Conservation (phyloP, 768 basidiomycete species). For the Fomitopsis serialis region DNA sequence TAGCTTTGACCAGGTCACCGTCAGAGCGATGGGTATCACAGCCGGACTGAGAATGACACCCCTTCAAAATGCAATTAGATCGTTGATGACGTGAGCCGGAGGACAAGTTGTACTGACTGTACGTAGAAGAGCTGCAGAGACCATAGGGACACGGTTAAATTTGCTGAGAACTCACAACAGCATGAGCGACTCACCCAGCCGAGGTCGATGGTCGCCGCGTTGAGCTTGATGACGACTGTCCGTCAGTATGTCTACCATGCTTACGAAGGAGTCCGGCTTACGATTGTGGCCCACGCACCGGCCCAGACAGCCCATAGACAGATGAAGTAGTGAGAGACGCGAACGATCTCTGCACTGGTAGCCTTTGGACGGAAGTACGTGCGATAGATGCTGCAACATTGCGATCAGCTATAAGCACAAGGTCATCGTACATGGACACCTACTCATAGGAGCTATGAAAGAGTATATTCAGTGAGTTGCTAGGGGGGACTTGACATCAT, state of each 20-base stretch:
- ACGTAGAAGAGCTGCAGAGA: slow-evolving; percentile 39
- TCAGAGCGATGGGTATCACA: slow-evolving; percentile 44
- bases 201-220: slow-evolving; percentile 39
- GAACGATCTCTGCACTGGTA: slow-evolving; percentile 26
- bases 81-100: neutral
- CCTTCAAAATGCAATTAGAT: slow-evolving; percentile 28
- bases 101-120: slow-evolving; percentile 27
- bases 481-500: no score
- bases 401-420: neutral
- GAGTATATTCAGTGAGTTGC: no score
- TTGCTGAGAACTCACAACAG: no score
- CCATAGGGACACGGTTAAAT: no score
- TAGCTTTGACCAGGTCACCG: slow-evolving; percentile 42
- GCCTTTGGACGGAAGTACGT: slow-evolving; percentile 29
- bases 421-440: slow-evolving; percentile 7
- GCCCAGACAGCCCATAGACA: slow-evolving; percentile 33
- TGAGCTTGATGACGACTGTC: slow-evolving; percentile 25
- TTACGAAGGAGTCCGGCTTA: slow-evolving; percentile 7
- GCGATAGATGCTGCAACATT: slow-evolving; percentile 20
- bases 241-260: neutral
- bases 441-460: slow-evolving; percentile 41
- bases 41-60: slow-evolving; percentile 45
- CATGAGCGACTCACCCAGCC: slow-evolving; percentile 44
- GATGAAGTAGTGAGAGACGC: slow-evolving; percentile 28
- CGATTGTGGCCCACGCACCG: slow-evolving; percentile 30